A percentile compares a stretch with the other conserved stretches of the same genome.
phyloP scores from a whole-genome alignment of 1,284 basidiomycete genomes.

The Mycena sp. region DNA sequence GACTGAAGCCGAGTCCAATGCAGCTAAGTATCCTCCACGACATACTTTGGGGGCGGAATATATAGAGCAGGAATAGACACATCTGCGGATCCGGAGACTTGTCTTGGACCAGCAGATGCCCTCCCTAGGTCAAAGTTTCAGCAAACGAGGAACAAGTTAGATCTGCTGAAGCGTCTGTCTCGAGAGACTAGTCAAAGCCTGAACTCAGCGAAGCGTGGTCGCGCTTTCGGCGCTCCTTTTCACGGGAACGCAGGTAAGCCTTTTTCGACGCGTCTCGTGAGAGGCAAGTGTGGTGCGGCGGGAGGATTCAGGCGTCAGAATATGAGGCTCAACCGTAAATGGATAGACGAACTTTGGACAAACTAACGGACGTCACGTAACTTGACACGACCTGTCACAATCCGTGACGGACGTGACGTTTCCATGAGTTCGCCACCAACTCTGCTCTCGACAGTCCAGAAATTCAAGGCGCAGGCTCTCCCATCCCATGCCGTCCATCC shows the following conservation, averaged over 20 bases:
- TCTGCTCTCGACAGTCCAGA: slow-evolving; percentile 56
- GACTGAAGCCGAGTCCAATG: slow-evolving; percentile 35
- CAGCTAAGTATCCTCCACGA: slow-evolving; percentile 85
- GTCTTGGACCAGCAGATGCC: slow-evolving; percentile 62
- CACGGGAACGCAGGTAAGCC: slow-evolving; percentile 75
- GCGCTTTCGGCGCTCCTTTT: slow-evolving; percentile 80
- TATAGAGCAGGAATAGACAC: slow-evolving; percentile 27
- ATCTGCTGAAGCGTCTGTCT: too few species aligned
- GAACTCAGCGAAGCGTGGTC: slow-evolving; percentile 78
- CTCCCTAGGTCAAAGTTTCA: slow-evolving; percentile 60
- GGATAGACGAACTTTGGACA: slow-evolving; percentile 98
- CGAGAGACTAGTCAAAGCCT: too few species aligned
- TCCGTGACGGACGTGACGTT: too few species aligned
- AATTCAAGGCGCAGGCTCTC: slow-evolving; percentile 48
- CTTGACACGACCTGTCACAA: too few species aligned
- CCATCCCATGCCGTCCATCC: slow-evolving; percentile 54
- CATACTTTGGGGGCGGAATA: slow-evolving; percentile 53
- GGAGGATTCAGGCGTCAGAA: slow-evolving; percentile 76
- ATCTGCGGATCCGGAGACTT: slow-evolving; percentile 37
- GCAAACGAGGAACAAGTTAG: too few species aligned
- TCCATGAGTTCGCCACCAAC: slow-evolving; percentile 39
- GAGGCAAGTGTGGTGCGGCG: slow-evolving; percentile 73
- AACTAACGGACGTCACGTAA: too few species aligned
- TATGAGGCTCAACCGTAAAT: slow-evolving; percentile 89
- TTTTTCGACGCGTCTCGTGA: slow-evolving; percentile 71